A percentile compares a stretch with the other conserved stretches of the same genome.
Conservation (phyloP, 352 stramenopile genomes). For the Pythium insidiosum region DNA sequence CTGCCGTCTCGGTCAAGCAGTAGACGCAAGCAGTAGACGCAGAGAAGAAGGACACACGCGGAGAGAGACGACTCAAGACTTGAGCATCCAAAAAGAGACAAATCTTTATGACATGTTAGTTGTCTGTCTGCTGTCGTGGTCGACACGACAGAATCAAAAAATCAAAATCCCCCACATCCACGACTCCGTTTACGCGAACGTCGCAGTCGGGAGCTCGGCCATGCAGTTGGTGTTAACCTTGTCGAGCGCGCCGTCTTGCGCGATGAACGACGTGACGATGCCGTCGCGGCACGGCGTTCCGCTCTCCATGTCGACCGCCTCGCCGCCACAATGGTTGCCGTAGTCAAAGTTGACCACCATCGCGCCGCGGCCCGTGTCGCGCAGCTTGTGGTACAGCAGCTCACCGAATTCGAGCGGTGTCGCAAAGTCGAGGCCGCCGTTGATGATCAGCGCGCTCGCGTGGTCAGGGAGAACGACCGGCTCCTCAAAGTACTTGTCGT, state of each 20-base stretch:
- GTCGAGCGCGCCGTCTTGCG: slow-evolving; percentile 10
- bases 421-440: slow-evolving; percentile 16
- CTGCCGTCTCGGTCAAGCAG: too few species aligned
- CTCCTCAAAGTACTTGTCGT: slow-evolving; percentile 10
- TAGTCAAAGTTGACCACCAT: slow-evolving; percentile 21
- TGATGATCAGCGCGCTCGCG: slow-evolving; percentile 17
- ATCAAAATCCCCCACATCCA: too few species aligned
- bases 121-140: too few species aligned
- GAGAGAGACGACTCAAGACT: too few species aligned
- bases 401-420: slow-evolving; percentile 18
- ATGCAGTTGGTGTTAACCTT: slow-evolving; percentile 8
- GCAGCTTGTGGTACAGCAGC: slow-evolving; percentile 14
- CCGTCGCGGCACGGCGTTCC: slow-evolving; percentile 7
- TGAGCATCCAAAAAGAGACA: too few species aligned
- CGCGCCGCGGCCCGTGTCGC: slow-evolving; percentile 5
- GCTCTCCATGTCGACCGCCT: slow-evolving; percentile 1
- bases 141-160: too few species aligned
- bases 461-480: slow-evolving; percentile 9
- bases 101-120: too few species aligned
- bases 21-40: too few species aligned
- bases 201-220: background rate
- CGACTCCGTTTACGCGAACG: too few species aligned
- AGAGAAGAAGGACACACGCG: too few species aligned
- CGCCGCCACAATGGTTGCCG: slow-evolving; percentile 11
- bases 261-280: slow-evolving; percentile 15